Conservation (phyloP, 805 yeast species). For the Maudiozyma pseudohumilis region DNA sequence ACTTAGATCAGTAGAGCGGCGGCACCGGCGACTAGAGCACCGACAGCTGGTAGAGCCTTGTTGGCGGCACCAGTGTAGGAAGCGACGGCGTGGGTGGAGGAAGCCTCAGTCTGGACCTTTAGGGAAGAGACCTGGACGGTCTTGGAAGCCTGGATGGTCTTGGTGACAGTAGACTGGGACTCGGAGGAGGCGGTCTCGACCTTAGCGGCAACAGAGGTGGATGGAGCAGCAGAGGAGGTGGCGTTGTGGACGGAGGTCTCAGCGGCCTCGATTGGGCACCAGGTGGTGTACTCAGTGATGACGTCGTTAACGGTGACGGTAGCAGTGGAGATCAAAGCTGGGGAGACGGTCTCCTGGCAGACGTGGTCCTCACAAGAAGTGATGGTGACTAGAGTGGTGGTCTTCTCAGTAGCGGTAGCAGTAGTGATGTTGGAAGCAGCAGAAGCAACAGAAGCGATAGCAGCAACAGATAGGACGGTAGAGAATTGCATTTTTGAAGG, state of each 20-base stretch:
- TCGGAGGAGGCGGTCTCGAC: constrained; percentile 16
- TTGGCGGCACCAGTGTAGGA: constrained; percentile 38
- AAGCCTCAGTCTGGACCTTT: constrained; percentile 12
- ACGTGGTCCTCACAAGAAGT: constrained; percentile 28
- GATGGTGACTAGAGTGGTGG: constrained; percentile 30
- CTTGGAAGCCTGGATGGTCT: constrained; percentile 13
- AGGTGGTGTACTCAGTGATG: constrained; percentile 24
- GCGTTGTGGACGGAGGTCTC: neutral
- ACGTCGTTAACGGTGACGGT: constrained; percentile 25
- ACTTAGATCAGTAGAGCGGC: constrained; percentile 40
- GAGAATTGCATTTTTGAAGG: constrained; percentile 32
- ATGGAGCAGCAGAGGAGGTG: constrained; percentile 8
- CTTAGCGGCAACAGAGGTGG: constrained; percentile 14
- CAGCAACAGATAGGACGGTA: constrained; percentile 31
- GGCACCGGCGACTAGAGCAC: constrained; percentile 40
- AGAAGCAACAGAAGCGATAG: constrained; percentile 27
- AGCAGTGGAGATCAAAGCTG: constrained; percentile 30
- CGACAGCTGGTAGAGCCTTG: constrained; percentile 38
- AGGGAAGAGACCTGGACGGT: constrained; percentile 2
- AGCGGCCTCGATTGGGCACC: constrained; percentile 28
- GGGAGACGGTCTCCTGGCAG: constrained; percentile 27
- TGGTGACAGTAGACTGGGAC: constrained; percentile 15
- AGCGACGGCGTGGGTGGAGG: constrained; percentile 16
- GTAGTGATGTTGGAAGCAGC: constrained; percentile 25
- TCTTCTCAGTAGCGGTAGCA: constrained; percentile 13